phyloP scores from a whole-genome alignment of 2,329 filamentous ascomycete species.

The Magnaporthales sp. region DNA sequence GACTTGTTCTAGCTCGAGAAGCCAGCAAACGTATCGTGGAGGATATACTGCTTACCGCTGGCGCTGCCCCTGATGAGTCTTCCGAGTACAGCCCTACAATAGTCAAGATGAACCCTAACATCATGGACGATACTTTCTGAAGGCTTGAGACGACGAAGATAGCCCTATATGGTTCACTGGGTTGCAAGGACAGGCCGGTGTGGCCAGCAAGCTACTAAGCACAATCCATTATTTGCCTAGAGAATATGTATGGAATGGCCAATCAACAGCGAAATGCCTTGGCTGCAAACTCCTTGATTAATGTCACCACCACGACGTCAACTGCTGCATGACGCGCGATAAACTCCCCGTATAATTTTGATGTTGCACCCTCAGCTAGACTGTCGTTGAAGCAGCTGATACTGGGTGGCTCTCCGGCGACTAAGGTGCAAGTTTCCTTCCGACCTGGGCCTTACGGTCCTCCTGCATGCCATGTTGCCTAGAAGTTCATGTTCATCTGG shows the following conservation, averaged over 20 bases:
- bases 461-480: not conserved
- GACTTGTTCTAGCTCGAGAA: constrained; percentile 51
- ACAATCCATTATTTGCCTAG: not conserved
- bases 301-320: not conserved
- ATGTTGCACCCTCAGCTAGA: not conserved
- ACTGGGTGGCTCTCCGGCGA: not conserved
- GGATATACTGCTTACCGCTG: constrained; percentile 68
- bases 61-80: constrained; percentile 48
- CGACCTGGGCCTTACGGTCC: not conserved
- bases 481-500: constrained; percentile 7
- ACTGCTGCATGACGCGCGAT: not conserved
- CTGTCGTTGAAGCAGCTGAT: not conserved
- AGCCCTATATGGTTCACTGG: not conserved
- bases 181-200: not conserved
- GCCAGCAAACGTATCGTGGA: constrained; percentile 76
- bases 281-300: not conserved
- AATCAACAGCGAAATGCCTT: not conserved
- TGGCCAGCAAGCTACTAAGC: not conserved
- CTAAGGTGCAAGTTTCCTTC: not conserved
- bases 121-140: constrained; percentile 55
- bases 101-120: constrained; percentile 55
- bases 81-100: constrained; percentile 55
- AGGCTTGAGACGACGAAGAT: not conserved
- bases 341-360: not conserved
- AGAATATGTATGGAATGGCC: not conserved